phyloP scores from a whole-genome alignment of 208 protist genomes.

The Trypanosoma rangeli region DNA sequence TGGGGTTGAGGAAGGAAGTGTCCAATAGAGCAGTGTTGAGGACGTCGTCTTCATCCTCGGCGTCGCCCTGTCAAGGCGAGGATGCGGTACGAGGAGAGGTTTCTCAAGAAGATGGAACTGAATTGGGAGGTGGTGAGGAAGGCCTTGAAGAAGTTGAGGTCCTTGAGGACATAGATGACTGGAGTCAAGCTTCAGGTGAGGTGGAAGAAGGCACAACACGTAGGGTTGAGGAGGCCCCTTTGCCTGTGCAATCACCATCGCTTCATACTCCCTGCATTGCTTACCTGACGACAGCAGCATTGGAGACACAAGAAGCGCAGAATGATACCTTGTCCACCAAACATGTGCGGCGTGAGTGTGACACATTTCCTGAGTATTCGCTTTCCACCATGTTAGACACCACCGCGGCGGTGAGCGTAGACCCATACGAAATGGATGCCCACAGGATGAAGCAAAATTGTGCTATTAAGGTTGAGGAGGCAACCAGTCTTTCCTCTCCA shows the following conservation, averaged over 20 bases:
- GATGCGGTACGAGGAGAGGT: neutral
- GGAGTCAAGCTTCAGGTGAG: slow-evolving; percentile 1
- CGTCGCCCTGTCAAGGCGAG: neutral
- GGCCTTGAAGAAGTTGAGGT: neutral
- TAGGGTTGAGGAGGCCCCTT: neutral
- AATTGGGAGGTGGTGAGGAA: neutral
- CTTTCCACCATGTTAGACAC: slow-evolving; percentile 25
- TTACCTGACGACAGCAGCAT: neutral
- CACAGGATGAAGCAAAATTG: neutral
- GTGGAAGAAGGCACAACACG: neutral
- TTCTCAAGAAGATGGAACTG: neutral
- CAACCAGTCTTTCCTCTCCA: neutral
- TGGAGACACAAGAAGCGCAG: neutral
- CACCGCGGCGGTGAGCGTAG: slow-evolving; percentile 10
- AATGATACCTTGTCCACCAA: neutral
- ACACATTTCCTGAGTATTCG: slow-evolving; percentile 20
- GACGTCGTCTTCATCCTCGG: neutral
- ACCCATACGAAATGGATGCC: neutral
- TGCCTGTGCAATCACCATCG: neutral
- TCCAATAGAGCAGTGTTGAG: neutral
- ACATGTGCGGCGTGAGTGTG: neutral
- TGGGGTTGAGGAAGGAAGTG: neutral
- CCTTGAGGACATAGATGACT: slow-evolving; percentile 3
- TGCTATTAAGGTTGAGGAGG: neutral
- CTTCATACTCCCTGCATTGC: neutral